Conservation (phyloP, 2,329 filamentous ascomycete species). For the Madurella mycetomatis region DNA sequence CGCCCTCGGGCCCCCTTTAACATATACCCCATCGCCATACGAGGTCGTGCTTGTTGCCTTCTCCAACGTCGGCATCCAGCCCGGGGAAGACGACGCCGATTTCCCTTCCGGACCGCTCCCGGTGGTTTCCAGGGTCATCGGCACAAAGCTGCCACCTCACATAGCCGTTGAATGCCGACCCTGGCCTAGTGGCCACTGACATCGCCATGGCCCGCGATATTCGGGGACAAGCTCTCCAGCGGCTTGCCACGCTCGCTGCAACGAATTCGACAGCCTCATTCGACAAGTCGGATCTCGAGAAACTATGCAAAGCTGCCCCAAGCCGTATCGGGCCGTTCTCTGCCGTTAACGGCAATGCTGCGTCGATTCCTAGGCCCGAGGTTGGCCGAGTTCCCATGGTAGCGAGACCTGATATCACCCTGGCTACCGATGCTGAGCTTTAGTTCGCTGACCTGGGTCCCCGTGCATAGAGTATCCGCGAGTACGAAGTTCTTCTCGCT, state of each 20-base stretch:
- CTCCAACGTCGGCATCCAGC: too few species aligned
- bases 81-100: too few species aligned
- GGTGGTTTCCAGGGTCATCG: too few species aligned
- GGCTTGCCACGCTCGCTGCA: conserved; percentile 60
- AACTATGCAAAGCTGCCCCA: conserved; percentile 55
- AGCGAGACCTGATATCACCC: conserved; percentile 21
- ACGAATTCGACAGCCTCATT: conserved; percentile 49
- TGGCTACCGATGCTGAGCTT: background rate
- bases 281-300: conserved; percentile 60
- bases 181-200: background rate
- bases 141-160: too few species aligned
- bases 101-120: too few species aligned
- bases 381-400: conserved; percentile 60
- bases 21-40: background rate
- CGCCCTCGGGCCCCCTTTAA: background rate
- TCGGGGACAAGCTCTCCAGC: conserved; percentile 59
- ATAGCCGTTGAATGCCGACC: too few species aligned
- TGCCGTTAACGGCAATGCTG: conserved; percentile 40
- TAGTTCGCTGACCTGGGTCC: conserved; percentile 8
- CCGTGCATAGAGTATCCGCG: conserved; percentile 65
- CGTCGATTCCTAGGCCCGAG: conserved; percentile 29
- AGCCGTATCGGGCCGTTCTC: conserved; percentile 42
- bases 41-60: background rate
- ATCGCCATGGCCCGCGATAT: conserved; percentile 50
- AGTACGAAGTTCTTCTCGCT: conserved; percentile 87